A percentile compares a stretch with the other conserved stretches of the same genome.
phyloP scores from a whole-genome alignment of 2,329 filamentous ascomycete species.

The Trichoderma hamatum region DNA sequence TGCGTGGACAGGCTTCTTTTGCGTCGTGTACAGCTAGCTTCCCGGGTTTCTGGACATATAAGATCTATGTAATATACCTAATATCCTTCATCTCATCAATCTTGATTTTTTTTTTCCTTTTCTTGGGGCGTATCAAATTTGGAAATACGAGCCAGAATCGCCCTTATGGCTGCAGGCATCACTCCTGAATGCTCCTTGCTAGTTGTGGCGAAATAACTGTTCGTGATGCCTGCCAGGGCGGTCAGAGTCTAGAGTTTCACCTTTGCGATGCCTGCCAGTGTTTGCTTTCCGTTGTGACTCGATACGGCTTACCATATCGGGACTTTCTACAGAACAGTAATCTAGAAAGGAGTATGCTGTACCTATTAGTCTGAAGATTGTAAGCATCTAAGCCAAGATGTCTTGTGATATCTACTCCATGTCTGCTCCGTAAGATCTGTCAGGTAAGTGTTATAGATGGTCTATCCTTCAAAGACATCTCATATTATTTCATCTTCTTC shows the following conservation, averaged over 20 bases:
- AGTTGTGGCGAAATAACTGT: neutral
- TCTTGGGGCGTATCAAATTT: neutral
- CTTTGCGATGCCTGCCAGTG: neutral
- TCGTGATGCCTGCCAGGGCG: neutral
- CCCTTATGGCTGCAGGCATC: neutral
- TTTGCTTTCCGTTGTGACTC: neutral
- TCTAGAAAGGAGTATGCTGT: neutral
- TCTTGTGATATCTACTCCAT: neutral
- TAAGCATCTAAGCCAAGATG: neutral
- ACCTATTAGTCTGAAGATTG: neutral
- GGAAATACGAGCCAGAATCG: slow-evolving; percentile 11
- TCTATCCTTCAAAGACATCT: neutral
- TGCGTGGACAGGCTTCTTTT: neutral
- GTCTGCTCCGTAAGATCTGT: neutral
- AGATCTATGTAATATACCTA: neutral
- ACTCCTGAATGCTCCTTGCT: slow-evolving; percentile 3
- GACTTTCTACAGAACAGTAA: neutral
- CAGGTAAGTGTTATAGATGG: neutral
- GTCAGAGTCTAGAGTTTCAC: neutral
- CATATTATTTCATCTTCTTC: neutral
- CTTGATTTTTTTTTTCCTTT: neutral
- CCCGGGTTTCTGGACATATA: neutral
- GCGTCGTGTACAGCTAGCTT: neutral
- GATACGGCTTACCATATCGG: neutral
- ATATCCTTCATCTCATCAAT: neutral